Evolutionary conservation across 768 basidiomycete species (phyloP).

Genomic region (Coprinopsis marcescibilis): DNA sequence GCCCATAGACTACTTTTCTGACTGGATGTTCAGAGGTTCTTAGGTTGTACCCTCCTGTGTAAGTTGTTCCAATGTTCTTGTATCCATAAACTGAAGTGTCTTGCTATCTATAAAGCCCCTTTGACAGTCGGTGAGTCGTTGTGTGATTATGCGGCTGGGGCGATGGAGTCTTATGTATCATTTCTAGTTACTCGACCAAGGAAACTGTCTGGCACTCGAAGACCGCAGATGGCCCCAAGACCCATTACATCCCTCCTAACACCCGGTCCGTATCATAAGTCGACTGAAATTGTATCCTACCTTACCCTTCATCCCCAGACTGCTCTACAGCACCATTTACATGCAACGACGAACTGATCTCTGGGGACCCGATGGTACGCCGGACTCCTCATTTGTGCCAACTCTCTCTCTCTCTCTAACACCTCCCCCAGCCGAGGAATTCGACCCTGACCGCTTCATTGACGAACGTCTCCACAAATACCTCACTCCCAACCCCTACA

Average conservation of each 20-base stretch:
- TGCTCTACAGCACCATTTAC: conserved; percentile 42
- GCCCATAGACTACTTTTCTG: background rate
- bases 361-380: conserved; percentile 63
- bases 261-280: background rate
- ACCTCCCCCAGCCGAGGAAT: conserved; percentile 39
- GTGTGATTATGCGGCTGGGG: background rate
- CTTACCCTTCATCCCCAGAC: conserved; percentile 19
- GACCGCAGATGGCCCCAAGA: background rate
- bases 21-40: conserved; percentile 32
- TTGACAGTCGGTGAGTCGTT: background rate
- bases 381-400: background rate
- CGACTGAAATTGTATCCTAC: background rate
- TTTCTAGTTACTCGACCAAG: no score
- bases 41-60: conserved; percentile 34
- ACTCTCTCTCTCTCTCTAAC: background rate
- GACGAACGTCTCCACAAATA: conserved; percentile 55
- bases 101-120: background rate
- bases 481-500: conserved; percentile 50
- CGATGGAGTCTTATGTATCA: no score
- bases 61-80: conserved; percentile 11
- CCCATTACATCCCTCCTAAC: background rate
- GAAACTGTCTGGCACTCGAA: background rate
- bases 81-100: background rate
- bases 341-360: conserved; percentile 61
- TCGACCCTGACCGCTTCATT: conserved; percentile 66